Evolutionary conservation across 306 rosid species (phyloP), one percentile per base, ranked within the genome.

Genomic region (Cucumis cinereus): DNA sequence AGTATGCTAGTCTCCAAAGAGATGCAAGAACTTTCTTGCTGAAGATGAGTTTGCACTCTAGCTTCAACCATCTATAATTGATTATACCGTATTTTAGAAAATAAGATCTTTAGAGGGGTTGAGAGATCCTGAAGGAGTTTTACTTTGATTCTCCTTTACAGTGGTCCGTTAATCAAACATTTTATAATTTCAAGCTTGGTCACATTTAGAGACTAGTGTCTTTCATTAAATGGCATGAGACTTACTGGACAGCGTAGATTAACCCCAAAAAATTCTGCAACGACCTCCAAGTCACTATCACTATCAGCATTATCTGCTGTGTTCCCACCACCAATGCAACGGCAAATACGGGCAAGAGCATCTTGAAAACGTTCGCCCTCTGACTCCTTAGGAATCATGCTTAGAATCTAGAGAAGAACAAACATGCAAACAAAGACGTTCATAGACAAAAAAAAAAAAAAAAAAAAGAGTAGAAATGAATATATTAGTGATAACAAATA

Each of bases 161-260:
- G 0, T 2, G 0, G 55, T 50, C 9, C 0, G 3, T 50, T 6
- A 50, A 50, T 50, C 20, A 17, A 50, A 16, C 20, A 5, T 50
- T 50, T 50, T 16, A 50, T 1, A 50, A 50, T 17, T 3, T 0
- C 20, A 3, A 50, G 55, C 55, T 50, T 50, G 54, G 55, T 50
- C 55, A 50, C n/a, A 16, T 16, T 40, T 5, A 43, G 36, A 38
- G 68, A 63, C 59, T 30, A 50, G 28, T 35, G 54, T 10, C 35
- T 62, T 30, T 41, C 58, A 24, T 13, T 54, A 54, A 38, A 35
- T 30, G 54, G 60, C 60, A 54, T 24, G 28, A 56, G 79, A 84
- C 96, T 92, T 89, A 95, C 99, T 1, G 99, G 99, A 77, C 99
- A 95, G 30, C 97, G 97, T 45, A 95, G 92, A 79, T 86, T 92